phyloP scores from a whole-genome alignment of 2,329 filamentous ascomycete genomes.

The Ascomycota sp. region DNA sequence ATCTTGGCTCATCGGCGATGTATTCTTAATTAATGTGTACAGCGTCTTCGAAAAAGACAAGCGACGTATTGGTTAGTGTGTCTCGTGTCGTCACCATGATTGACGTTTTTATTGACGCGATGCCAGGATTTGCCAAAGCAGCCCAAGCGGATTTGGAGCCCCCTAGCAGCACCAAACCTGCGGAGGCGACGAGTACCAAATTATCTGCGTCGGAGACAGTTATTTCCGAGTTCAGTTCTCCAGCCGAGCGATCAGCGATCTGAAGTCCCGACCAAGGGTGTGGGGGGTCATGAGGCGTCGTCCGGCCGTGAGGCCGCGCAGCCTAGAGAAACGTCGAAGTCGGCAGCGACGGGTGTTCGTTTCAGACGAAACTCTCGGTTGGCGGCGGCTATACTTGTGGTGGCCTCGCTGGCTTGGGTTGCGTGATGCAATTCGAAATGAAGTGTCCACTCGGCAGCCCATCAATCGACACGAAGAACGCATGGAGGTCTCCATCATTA shows the following conservation, averaged over 20 bases:
- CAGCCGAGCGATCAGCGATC: not conserved
- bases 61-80: conserved; percentile 34
- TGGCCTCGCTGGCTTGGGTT: no score
- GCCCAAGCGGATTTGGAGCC: not conserved
- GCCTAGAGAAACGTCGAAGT: conserved; percentile 2
- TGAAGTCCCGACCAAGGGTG: conserved; percentile 2
- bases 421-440: no score
- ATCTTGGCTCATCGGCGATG: conserved; percentile 66
- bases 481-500: no score
- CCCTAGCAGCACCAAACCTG: not conserved
- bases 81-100: no score
- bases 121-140: not conserved
- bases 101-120: not conserved
- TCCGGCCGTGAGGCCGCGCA: not conserved
- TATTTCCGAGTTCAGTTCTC: not conserved
- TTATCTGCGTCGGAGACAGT: not conserved
- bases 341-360: conserved; percentile 3
- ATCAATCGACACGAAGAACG: no score
- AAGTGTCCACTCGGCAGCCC: no score
- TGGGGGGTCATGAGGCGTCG: conserved; percentile 6
- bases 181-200: not conserved
- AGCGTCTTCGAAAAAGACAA: conserved; percentile 62
- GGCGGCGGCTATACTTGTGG: no score
- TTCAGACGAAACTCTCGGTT: no score
- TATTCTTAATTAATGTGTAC: conserved; percentile 82